Conservation (phyloP, 345 rosid species). For the Ceriops decandra region DNA sequence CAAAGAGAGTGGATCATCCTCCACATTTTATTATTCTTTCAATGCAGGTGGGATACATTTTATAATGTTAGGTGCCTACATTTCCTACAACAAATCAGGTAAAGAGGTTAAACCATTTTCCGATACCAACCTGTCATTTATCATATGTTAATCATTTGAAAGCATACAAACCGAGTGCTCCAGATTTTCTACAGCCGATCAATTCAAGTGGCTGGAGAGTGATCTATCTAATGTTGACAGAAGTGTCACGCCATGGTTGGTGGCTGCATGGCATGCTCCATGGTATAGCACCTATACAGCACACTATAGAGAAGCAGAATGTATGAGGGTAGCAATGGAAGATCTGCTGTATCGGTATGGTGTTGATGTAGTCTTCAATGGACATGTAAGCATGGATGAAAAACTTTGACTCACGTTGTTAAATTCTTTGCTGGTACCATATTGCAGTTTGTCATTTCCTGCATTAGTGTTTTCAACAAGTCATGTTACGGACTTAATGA, state of each 20-base stretch:
- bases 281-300: constrained; percentile 82
- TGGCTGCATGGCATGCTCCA: constrained; percentile 81
- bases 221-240: constrained; percentile 59
- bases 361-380: constrained; percentile 76
- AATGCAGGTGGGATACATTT: constrained; percentile 94
- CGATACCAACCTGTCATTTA: neutral
- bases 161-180: neutral
- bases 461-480: too few relatives aligned
- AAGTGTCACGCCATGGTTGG: constrained; percentile 77
- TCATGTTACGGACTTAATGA: too few relatives aligned
- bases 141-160: neutral
- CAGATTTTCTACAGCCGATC: constrained; percentile 48
- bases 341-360: constrained; percentile 53
- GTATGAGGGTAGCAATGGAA: constrained; percentile 82
- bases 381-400: constrained; percentile 45
- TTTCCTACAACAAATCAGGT: constrained; percentile 57
- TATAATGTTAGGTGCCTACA: constrained; percentile 78
- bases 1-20: constrained; percentile 63
- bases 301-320: constrained; percentile 84
- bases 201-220: constrained; percentile 71
- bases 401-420: too few relatives aligned
- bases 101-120: neutral
- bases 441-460: too few relatives aligned
- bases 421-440: too few relatives aligned
- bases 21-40: constrained; percentile 77